A percentile compares a stretch with the other conserved stretches of the same genome.
Conservation (phyloP, 2,329 filamentous ascomycete genomes). For the Myriosclerotinia curreyana region DNA sequence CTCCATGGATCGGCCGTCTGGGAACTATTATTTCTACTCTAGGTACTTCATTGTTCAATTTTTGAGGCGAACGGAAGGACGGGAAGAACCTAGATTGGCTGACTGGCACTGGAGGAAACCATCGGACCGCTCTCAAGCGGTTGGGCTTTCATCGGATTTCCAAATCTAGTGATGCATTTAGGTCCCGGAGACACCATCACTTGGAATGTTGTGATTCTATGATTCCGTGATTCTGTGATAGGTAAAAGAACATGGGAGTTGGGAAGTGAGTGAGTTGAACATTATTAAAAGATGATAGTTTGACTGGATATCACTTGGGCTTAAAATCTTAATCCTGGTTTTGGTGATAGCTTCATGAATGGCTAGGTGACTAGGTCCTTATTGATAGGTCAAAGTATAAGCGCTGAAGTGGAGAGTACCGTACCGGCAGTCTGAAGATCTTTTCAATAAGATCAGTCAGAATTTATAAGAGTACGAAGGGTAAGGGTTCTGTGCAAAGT, state of each 20-base stretch:
- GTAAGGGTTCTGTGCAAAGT: background rate
- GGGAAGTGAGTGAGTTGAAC: background rate
- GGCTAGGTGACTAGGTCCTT: background rate
- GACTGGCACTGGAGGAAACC: background rate
- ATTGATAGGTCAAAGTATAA: conserved; percentile 20
- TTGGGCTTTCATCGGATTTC: conserved; percentile 2
- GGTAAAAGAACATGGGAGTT: background rate
- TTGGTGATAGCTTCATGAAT: conserved; percentile 18
- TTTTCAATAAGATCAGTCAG: background rate
- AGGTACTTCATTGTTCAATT: too few relatives aligned
- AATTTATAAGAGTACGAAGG: background rate
- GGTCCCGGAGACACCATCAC: background rate
- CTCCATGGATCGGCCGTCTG: too few relatives aligned
- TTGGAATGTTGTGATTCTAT: background rate
- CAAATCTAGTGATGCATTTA: background rate
- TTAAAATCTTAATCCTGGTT: conserved; percentile 9
- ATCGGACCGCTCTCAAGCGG: too few relatives aligned
- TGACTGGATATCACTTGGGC: background rate
- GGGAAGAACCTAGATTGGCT: background rate
- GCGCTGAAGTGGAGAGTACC: conserved; percentile 20
- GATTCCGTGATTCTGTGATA: background rate
- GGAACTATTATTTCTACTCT: too few relatives aligned
- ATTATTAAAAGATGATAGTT: background rate
- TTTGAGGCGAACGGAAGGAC: too few relatives aligned
- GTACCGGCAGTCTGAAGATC: background rate